Base-by-base conservation (phyloP, 345 rosid genomes). In the Hibiscus tridactylites region DNA sequence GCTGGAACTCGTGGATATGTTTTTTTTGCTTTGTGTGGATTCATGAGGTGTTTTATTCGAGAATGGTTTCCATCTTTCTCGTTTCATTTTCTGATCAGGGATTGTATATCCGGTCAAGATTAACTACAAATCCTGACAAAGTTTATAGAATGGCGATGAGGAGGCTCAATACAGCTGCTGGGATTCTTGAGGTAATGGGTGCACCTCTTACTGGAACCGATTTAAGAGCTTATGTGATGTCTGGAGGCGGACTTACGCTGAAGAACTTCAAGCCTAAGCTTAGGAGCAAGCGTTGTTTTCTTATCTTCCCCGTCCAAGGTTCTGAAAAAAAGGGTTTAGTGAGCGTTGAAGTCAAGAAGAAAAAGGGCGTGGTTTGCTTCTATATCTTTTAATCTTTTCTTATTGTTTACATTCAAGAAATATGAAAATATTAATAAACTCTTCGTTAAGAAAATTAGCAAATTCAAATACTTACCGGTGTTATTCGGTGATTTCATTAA, bases 111-210 rank as follows among this genome's bases (percentile, higher is more conserved):
- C 93, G 90, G 12, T 75, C 96, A 39, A 88, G 97, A 75, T 80
- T 90, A 70, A 90, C 85, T 0, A 84, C 91, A 80, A 91, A 91
- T 81, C 93, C 97, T 15, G 96, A 91, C 76, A 90, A 82, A 83
- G 91, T 91, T 71, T 94, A 90, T 76, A 83, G 96, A 83, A 90
- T 90, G 68, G 90, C 91, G 26, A 94, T 91, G 96, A 85, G 88
- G 73, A 88, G 74, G 82, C 95, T 94, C 29, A 91, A 94, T 77
- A 88, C 90, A 21, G 81, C 88, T 65, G 97, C 97, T 78, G 94
- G 89, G 50, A 87, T 86, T 82, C 98, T 93, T 50, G 98, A 93
- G 81, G 94, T 91, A 70, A 91, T 93, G 97, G 98, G 96, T 72
- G 47, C 47, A 44, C 47, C 47, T 44, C 47, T 44, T 44, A 9